Evolutionary conservation across 2,329 filamentous ascomycete genomes (phyloP), one percentile per base, ranked within the genome.

Genomic region (Scytalidium lignicola): DNA sequence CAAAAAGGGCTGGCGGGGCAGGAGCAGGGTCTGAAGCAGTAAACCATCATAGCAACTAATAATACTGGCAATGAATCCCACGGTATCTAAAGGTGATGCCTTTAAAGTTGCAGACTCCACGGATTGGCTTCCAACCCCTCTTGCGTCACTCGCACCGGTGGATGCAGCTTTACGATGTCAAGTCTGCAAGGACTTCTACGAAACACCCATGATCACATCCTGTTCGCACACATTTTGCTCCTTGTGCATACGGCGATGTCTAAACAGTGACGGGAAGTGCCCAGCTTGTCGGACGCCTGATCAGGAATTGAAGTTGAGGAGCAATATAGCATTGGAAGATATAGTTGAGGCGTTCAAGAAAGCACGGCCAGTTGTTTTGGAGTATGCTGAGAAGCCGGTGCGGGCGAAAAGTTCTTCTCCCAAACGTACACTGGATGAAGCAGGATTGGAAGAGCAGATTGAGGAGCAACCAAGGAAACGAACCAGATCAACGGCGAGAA

Each of bases 201-300:
- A 83, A 53, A 95, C 90, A 45, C 93, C 93, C 0, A 93, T 99
- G 80, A 85, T 96, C 54, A 99, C 93, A 1, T 88, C 88, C 1
- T 99, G 93, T 71, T 87, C 83, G 47, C 93, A 99, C 66, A 97
- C 93, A 0, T 99, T 99, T 64, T 99, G 93, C 74, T 96, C 92
- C 6, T 73, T 95, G 47, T 99, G 93, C 67, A 97, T 99, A 65
- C 86, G 93, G 23, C 79, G 91, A 54, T 90, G 88, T 52, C 76
- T 99, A 1, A 85, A 85, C 2, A 78, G 80, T 26, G 90, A 96
- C 57, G 88, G 90, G 8, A 90, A 87, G 67, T 99, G 93, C 60
- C 93, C 93, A 0, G 75, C 89, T 1, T 99, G 93, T 68, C 83
- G 90, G 46, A 73, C 80, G 5, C 68, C 74, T 1, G 89, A 95